Conservation (phyloP, 2,329 filamentous ascomycete species). For the Tolypocladium ovalisporum region DNA sequence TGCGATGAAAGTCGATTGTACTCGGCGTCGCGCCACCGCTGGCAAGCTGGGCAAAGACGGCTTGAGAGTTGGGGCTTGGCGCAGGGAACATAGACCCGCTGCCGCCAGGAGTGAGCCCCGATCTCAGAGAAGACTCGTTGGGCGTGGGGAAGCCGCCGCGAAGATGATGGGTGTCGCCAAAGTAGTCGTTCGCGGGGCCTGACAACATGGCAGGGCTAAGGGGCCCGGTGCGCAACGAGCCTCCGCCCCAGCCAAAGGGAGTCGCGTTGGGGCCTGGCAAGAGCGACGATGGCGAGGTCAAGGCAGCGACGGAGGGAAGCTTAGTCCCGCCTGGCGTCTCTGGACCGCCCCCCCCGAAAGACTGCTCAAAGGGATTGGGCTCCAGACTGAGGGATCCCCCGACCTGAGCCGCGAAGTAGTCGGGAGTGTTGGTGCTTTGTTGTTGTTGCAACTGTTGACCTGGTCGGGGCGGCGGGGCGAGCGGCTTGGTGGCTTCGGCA, state of each 20-base stretch:
- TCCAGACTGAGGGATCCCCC: constrained; percentile 58
- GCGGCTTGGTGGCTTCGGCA: constrained; percentile 51
- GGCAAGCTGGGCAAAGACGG: constrained; percentile 67
- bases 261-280: constrained; percentile 62
- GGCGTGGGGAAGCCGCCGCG: constrained; percentile 84
- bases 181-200: constrained; percentile 78
- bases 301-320: constrained; percentile 76
- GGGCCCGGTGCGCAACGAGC: constrained; percentile 82
- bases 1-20: constrained; percentile 89
- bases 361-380: constrained; percentile 95
- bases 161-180: constrained; percentile 67
- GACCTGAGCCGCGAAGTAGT: constrained; percentile 56
- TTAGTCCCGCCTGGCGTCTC: constrained; percentile 79
- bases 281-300: constrained; percentile 82
- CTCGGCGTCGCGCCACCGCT: constrained; percentile 78
- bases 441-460: constrained; percentile 30
- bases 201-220: constrained; percentile 96
- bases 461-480: constrained; percentile 61
- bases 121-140: constrained; percentile 88
- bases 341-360: constrained; percentile 58
- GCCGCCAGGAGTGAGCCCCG: constrained; percentile 85
- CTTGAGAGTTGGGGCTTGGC: constrained; percentile 77
- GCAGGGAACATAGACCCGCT: constrained; percentile 96
- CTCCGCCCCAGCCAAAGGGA: constrained; percentile 67
- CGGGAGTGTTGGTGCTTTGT: constrained; percentile 42